A percentile compares a stretch with the other conserved stretches of the same genome.
These are phyloP conservation scores for Amyloporia xantha DNA, from an alignment of 768 basidiomycete species.

Conservation along the genomic window DNA sequence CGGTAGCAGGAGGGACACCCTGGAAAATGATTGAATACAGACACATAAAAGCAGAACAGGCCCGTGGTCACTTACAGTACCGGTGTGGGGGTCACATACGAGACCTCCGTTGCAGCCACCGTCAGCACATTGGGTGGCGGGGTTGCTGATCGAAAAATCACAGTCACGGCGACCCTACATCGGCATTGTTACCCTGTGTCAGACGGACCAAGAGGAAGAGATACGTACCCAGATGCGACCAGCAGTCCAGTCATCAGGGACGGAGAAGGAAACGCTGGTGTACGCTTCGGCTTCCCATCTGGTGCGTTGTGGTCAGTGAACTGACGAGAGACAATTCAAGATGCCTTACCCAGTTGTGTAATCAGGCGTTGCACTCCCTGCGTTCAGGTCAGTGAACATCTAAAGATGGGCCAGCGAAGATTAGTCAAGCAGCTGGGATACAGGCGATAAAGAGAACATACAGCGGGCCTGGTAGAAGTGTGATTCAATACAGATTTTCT, in stretches of 20 bases:
- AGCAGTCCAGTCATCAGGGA: constrained; percentile 31
- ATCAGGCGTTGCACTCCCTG: constrained; percentile 22
- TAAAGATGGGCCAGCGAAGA: too few relatives aligned
- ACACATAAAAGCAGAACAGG: background rate
- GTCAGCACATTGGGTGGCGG: constrained; percentile 28
- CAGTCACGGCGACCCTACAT: constrained; percentile 29
- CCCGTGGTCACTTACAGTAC: constrained; percentile 25
- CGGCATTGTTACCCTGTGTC: too few relatives aligned
- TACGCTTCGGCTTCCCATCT: constrained; percentile 23
- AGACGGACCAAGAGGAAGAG: background rate
- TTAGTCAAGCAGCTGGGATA: background rate
- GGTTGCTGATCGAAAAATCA: constrained; percentile 25
- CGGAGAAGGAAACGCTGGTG: constrained; percentile 21
- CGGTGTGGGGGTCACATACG: constrained; percentile 28
- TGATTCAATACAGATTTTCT: background rate
- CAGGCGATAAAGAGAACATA: constrained; percentile 8
- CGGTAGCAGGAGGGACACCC: constrained; percentile 29
- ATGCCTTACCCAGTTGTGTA: constrained; percentile 24
- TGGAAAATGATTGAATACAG: constrained; percentile 1
- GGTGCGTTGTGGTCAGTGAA: constrained; percentile 3
- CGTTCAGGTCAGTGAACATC: constrained; percentile 30
- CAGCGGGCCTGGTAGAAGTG: constrained; percentile 23
- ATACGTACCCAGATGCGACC: constrained; percentile 30
- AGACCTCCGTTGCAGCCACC: constrained; percentile 36
- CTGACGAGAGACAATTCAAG: background rate